A percentile compares a stretch with the other conserved stretches of the same genome.
Conservation (phyloP, 2,329 filamentous ascomycete genomes). For the Botryosphaeria dothidea region DNA sequence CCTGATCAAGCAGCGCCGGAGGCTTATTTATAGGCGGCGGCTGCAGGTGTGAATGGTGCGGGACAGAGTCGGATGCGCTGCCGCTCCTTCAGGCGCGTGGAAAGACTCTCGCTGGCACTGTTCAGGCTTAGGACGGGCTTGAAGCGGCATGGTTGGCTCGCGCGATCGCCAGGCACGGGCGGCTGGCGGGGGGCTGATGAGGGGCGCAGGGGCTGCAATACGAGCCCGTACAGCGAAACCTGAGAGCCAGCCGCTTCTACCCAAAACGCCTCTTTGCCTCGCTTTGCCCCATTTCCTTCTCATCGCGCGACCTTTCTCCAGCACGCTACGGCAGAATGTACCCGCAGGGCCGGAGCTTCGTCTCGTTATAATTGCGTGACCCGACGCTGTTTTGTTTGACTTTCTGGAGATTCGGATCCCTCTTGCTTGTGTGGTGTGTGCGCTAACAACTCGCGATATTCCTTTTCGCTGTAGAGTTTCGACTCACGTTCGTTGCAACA, state of each 20-base stretch:
- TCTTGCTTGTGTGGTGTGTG: background rate
- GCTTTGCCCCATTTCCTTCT: background rate
- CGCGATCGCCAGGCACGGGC: slow-evolving; percentile 6
- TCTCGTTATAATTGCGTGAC: background rate
- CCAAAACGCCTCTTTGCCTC: background rate
- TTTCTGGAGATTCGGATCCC: background rate
- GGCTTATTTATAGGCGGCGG: slow-evolving; percentile 8
- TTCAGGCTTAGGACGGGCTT: background rate
- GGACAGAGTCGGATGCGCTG: background rate
- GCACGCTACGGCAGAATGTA: background rate
- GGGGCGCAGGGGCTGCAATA: slow-evolving; percentile 15
- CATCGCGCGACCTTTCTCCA: background rate
- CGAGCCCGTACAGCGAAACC: background rate
- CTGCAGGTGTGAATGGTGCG: background rate
- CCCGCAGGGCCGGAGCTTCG: background rate
- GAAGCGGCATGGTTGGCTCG: background rate
- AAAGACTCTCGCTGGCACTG: background rate
- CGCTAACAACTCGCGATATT: background rate
- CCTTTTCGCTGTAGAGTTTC: background rate
- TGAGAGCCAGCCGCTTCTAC: background rate
- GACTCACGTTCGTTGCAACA: background rate
- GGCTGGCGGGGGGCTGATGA: background rate
- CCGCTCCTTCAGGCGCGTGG: background rate
- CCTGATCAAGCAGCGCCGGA: background rate
- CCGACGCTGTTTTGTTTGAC: background rate